These are phyloP conservation scores for Aureobasidium sp. DNA, from an alignment of 2,329 filamentous ascomycete genomes.

Conservation along the genomic window DNA sequence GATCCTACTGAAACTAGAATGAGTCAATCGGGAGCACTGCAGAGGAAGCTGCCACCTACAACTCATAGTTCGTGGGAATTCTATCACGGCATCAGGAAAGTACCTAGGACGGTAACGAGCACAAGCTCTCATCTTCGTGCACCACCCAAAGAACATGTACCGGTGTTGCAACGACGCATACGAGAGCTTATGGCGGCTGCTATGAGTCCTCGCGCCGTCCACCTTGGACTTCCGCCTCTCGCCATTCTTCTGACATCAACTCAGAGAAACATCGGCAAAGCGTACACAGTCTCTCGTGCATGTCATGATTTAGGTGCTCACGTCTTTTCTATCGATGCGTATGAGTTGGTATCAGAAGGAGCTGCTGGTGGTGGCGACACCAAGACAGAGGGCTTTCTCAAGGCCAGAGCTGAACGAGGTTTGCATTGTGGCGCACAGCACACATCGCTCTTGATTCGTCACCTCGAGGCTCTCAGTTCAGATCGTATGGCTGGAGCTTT, in stretches of 20 bases:
- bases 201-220: slow-evolving; percentile 77
- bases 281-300: slow-evolving; percentile 65
- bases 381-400: slow-evolving; percentile 85
- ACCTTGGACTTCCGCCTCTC: slow-evolving; percentile 77
- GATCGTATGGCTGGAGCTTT: slow-evolving; percentile 82
- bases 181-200: slow-evolving; percentile 81
- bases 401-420: slow-evolving; percentile 78
- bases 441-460: slow-evolving; percentile 77
- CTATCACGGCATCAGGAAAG: slow-evolving; percentile 69
- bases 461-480: slow-evolving; percentile 83
- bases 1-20: slow-evolving; percentile 82
- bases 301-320: slow-evolving; percentile 87
- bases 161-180: slow-evolving; percentile 51
- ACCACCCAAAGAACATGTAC: slow-evolving; percentile 34
- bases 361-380: slow-evolving; percentile 80
- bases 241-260: slow-evolving; percentile 85
- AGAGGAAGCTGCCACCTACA: slow-evolving; percentile 68
- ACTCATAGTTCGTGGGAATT: slow-evolving; percentile 78
- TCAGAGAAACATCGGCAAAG: slow-evolving; percentile 87
- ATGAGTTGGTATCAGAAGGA: slow-evolving; percentile 90
- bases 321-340: slow-evolving; percentile 79
- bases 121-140: slow-evolving; percentile 39
- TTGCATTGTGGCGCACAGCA: slow-evolving; percentile 78
- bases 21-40: slow-evolving; percentile 82
- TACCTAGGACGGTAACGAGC: slow-evolving; percentile 45